Evolutionary conservation across 2,329 filamentous ascomycete species (phyloP), one percentile per base, ranked within the genome.

Genomic region (Xylaria multiplex): DNA sequence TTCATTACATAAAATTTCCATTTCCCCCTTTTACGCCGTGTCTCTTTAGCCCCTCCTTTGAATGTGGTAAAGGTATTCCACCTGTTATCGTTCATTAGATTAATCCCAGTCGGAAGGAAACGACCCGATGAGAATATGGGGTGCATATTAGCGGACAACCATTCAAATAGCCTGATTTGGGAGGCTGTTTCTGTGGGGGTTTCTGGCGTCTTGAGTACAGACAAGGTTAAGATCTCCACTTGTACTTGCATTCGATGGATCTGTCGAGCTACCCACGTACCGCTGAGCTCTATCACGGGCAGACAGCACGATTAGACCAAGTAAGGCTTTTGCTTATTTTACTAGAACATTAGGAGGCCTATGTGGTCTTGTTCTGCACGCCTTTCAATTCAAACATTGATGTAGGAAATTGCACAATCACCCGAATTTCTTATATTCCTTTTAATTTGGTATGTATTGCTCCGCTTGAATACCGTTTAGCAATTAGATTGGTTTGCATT

Each of bases 91-190:
- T 59, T 55, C 60, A 54, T 49, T 32, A 56, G 9, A 52, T 62
- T 65, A 59, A 57, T 59, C 49, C 59, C 59, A 63, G 43, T 14
- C 69, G 69, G 69, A 71, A 52, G 63, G 68, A 66, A 65, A 66
- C 57, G 68, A 65, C 42, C 69, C 69, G 69, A 64, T 19, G 45
- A 46, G 53, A 69, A 61, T 68, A 66, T 56, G 66, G 67, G 72
- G 68, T 74, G 59, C 67, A 69, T 69, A 59, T 58, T 66, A 59
- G 52, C 27, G 55, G 59, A 61, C 63, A 64, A 62, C 6, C 24
- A 52, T 48, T 54, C 62, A 69, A 73, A 66, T 71, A 72, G 71
- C 63, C 71, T 74, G 68, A 72, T 71, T 67, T 71, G 50, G 46
- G 58, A 22, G 49, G 27, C 13, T n/a, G 40, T 42, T 46, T 52